Percentiles rank a stretch among this genome's conserved stretches.
These are phyloP conservation scores for Alternaria panax DNA, from an alignment of 2,329 filamentous ascomycete species.

Conservation along the genomic window DNA sequence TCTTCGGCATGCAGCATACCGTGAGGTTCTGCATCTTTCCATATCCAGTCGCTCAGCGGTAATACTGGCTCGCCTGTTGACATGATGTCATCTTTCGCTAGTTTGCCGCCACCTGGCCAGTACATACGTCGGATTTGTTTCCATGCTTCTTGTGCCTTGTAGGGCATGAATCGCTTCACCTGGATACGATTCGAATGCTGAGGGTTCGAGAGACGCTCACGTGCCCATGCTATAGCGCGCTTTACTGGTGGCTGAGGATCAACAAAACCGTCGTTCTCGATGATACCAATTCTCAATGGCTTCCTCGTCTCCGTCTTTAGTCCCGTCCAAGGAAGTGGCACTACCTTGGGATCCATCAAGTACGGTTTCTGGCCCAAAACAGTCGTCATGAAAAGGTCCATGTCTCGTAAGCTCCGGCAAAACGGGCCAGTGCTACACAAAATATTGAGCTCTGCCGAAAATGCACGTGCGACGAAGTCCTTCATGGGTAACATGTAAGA, in stretches of 20 bases:
- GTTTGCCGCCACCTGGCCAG: slow-evolving; percentile 56
- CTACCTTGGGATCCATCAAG: slow-evolving; percentile 23
- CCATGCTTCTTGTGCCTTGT: slow-evolving; percentile 40
- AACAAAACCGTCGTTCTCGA: slow-evolving; percentile 50
- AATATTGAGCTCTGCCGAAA: slow-evolving; percentile 27
- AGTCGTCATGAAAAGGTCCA: slow-evolving; percentile 24
- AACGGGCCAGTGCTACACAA: slow-evolving; percentile 24
- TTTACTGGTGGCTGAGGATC: slow-evolving; percentile 51
- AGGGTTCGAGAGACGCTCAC: slow-evolving; percentile 12
- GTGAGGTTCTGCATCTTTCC: slow-evolving; percentile 11
- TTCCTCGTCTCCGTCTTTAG: slow-evolving; percentile 19
- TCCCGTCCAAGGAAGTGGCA: slow-evolving; percentile 32
- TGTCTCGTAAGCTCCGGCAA: slow-evolving; percentile 24
- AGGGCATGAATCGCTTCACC: slow-evolving; percentile 49
- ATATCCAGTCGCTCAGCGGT: slow-evolving; percentile 49
- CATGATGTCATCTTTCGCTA: slow-evolving; percentile 43
- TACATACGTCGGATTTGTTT: slow-evolving; percentile 52
- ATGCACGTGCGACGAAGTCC: slow-evolving; percentile 11
- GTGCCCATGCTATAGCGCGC: slow-evolving; percentile 49
- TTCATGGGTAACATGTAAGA: slow-evolving; percentile 24
- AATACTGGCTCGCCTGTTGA: slow-evolving; percentile 56
- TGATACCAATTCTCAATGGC: slow-evolving; percentile 55
- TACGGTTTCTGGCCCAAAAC: slow-evolving; percentile 22
- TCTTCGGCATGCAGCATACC: slow-evolving; percentile 20
- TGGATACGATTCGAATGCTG: slow-evolving; percentile 27